Base-by-base conservation (phyloP, 78 protist genomes). In the Ministeria vibrans region DNA sequence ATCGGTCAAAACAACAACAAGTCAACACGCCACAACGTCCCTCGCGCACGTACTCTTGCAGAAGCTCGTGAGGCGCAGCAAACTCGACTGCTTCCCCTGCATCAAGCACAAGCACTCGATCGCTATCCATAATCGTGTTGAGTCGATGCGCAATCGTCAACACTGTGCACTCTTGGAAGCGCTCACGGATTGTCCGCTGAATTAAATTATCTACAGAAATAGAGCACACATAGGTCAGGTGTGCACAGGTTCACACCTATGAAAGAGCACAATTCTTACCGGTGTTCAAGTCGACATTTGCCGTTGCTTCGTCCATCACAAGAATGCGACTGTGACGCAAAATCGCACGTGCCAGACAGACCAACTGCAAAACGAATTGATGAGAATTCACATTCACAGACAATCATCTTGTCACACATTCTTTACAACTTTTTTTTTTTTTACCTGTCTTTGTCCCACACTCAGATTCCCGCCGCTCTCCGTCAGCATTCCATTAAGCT, bases 261-360 rank as follows among this genome's bases (percentile, higher is more conserved):
- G 43, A 9, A 30, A 13, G 70, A 18, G 70, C 20, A 51, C 55
- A n/a, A n/a, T n/a, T n/a, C n/a, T n/a, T n/a, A n/a, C n/a, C n/a
- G 75, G 44, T 80, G 22, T 13, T 80, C 23, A 32, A 23, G 73
- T 85, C 88, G 43, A 77, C 49, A 20, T n/a, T 28, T 25, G 88
- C 78, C 32, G 88, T 79, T 11, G 83, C 83, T n/a, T 85, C 83
- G 76, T 85, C 88, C 23, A 79, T 1, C 45, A 83, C 69, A 18
- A 91, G 69, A 15, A 91, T 39, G 53, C 61, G 84, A 36, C 88
- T 27, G 25, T 49, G 77, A 22, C 86, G 45, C 25, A 88, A 75
- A 34, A 95, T 28, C 64, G 95, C 98, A 36, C 97, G 87, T 30
- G 95, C 94, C 42, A 96, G 66, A 79, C 95, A 91, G 25, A 96